Conservation (phyloP, 768 basidiomycete genomes). For the Sporobolomyces phaffii region DNA sequence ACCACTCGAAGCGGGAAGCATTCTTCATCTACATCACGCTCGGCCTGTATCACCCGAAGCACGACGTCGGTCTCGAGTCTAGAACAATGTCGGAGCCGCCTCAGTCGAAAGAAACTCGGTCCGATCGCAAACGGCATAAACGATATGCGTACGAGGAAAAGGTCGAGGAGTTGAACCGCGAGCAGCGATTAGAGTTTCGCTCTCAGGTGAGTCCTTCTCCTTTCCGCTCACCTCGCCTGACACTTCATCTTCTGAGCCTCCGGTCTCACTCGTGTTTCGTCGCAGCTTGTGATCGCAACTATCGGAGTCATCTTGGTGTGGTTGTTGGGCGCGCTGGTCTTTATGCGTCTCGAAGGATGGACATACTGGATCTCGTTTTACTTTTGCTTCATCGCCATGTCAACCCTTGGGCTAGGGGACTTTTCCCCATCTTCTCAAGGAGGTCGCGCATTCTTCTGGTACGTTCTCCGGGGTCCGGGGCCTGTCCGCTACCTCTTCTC, state of each 20-base stretch:
- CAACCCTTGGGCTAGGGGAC: not conserved
- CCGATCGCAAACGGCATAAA: not conserved
- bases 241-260: not conserved
- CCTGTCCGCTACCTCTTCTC: too few species aligned
- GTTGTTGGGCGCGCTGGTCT: slow-evolving; percentile 25
- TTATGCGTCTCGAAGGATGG: slow-evolving; percentile 16
- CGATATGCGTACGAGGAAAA: slow-evolving; percentile 18
- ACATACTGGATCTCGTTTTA: slow-evolving; percentile 12
- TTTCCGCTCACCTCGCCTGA: not conserved
- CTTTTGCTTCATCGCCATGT: not conserved
- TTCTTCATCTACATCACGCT: slow-evolving; percentile 1
- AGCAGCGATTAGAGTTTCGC: slow-evolving; percentile 16
- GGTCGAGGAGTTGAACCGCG: slow-evolving; percentile 7
- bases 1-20: not conserved
- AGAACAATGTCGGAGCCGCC: not conserved
- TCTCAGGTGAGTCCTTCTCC: slow-evolving; percentile 9
- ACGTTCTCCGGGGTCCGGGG: too few species aligned
- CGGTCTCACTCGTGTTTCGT: too few species aligned
- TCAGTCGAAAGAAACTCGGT: not conserved
- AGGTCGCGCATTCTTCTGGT: slow-evolving; percentile 35
- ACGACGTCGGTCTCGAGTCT: too few species aligned
- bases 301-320: slow-evolving; percentile 13
- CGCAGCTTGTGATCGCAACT: slow-evolving; percentile 15
- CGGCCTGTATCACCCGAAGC: slow-evolving; percentile 11
- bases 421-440: slow-evolving; percentile 12